phyloP scores from a whole-genome alignment of 192 early-diverging fungal genomes.

The Chytriomyces sp. region DNA sequence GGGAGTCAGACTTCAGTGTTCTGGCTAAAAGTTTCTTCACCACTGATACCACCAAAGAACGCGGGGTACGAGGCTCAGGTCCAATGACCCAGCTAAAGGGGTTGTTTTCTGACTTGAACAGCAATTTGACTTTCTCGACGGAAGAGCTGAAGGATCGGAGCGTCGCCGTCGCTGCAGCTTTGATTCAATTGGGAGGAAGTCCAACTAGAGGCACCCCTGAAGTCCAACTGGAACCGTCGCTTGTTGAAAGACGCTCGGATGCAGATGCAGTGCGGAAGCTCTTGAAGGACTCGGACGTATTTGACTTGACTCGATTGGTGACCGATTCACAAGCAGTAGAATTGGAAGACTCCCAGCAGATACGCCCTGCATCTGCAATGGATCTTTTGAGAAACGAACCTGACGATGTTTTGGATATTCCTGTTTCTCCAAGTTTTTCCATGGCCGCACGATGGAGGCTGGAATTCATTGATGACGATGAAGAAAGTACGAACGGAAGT shows the following conservation, averaged over 20 bases:
- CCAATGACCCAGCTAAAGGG: slow-evolving; percentile 65
- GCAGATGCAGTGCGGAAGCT: not conserved
- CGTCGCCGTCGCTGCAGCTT: not conserved
- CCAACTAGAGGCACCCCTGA: not conserved
- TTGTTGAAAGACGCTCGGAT: not conserved
- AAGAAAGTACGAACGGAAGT: not conserved
- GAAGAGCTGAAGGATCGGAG: slow-evolving; percentile 2
- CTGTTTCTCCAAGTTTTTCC: slow-evolving; percentile 9
- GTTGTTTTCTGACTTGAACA: slow-evolving; percentile 66
- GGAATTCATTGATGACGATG: slow-evolving; percentile 26
- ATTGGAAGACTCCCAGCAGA: not conserved
- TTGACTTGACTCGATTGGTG: slow-evolving; percentile 4
- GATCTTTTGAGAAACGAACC: not conserved
- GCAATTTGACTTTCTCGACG: not conserved
- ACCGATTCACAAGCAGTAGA: not conserved
- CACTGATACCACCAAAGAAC: slow-evolving; percentile 71
- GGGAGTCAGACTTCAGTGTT: slow-evolving; percentile 84
- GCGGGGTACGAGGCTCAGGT: slow-evolving; percentile 45
- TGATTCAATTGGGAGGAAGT: slow-evolving; percentile 5
- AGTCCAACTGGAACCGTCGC: not conserved
- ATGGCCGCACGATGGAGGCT: slow-evolving; percentile 25
- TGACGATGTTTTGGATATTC: slow-evolving; percentile 1
- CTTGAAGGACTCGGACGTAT: not conserved
- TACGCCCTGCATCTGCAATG: not conserved
- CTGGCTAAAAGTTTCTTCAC: slow-evolving; percentile 82